Conservation (phyloP, 345 rosid genomes). For the Populus ilicifolia region DNA sequence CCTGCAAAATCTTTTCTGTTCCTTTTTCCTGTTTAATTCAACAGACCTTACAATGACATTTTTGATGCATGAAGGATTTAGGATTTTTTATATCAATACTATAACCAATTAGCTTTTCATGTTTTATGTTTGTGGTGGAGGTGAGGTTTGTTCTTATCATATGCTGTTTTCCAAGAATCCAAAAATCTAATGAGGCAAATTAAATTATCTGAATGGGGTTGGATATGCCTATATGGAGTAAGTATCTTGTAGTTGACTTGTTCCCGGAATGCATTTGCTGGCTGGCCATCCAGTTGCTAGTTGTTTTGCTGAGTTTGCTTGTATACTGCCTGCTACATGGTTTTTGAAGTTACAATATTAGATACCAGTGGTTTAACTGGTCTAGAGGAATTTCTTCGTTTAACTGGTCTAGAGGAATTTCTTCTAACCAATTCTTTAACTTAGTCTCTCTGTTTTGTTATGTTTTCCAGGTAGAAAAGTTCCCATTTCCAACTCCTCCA, state of each 20-base stretch:
- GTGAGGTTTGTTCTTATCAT: not conserved
- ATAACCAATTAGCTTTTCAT: not conserved
- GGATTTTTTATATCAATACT: not conserved
- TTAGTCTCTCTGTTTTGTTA: not conserved
- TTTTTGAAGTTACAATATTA: not conserved
- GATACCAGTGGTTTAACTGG: not conserved
- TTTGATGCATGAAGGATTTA: not conserved
- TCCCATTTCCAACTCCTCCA: slow-evolving; percentile 94
- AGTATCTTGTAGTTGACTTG: not conserved
- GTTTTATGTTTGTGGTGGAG: not conserved
- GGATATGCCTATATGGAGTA: not conserved
- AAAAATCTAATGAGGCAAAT: not conserved
- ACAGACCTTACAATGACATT: not conserved
- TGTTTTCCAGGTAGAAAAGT: slow-evolving; percentile 61
- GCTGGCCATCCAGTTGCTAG: too few species aligned
- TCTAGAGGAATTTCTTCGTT: not conserved
- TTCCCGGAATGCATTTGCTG: too few species aligned
- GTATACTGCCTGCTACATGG: not conserved
- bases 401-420: not conserved
- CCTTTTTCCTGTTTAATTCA: not conserved
- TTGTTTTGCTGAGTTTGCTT: not conserved
- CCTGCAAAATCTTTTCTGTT: not conserved
- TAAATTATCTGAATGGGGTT: not conserved
- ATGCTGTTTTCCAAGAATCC: not conserved
- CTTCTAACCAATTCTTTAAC: not conserved